These are phyloP conservation scores for Fagus sylvatica DNA, from an alignment of 306 rosid species.

Conservation along the genomic window DNA sequence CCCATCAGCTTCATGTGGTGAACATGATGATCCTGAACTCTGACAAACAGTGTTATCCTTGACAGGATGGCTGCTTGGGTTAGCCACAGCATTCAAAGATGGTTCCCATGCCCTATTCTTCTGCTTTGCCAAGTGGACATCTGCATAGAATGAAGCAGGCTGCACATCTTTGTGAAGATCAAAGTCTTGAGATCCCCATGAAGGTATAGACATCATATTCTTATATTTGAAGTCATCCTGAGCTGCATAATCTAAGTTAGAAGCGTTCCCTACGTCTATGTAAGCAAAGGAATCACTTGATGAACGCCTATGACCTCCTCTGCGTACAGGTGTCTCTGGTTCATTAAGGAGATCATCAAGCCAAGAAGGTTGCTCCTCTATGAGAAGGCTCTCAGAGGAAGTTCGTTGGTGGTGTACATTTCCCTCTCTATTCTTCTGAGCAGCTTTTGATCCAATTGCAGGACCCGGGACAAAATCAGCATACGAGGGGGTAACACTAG, in stretches of 20 bases:
- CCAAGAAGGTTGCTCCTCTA: slow-evolving; percentile 99
- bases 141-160: slow-evolving; percentile 60
- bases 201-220: slow-evolving; percentile 50
- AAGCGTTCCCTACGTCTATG: slow-evolving; percentile 50
- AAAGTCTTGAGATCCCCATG: slow-evolving; percentile 83
- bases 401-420: slow-evolving; percentile 79
- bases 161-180: slow-evolving; percentile 71
- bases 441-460: slow-evolving; percentile 54
- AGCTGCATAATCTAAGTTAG: slow-evolving; percentile 48
- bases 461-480: slow-evolving; percentile 68
- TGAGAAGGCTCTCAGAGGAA: slow-evolving; percentile 83
- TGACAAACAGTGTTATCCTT: slow-evolving; percentile 57
- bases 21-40: slow-evolving; percentile 57
- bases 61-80: slow-evolving; percentile 49
- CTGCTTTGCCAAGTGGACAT: slow-evolving; percentile 58
- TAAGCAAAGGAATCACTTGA: slow-evolving; percentile 98
- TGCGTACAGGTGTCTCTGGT: slow-evolving; percentile 93
- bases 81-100: slow-evolving; percentile 42
- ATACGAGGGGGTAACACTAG: slow-evolving; percentile 76
- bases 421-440: slow-evolving; percentile 79
- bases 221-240: slow-evolving; percentile 66
- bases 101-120: slow-evolving; percentile 84
- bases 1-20: slow-evolving; percentile 71
- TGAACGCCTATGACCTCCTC: slow-evolving; percentile 95
- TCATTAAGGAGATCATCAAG: slow-evolving; percentile 98